Base-by-base conservation (phyloP, 2,329 filamentous ascomycete genomes). In the Neospermospora avenae region DNA sequence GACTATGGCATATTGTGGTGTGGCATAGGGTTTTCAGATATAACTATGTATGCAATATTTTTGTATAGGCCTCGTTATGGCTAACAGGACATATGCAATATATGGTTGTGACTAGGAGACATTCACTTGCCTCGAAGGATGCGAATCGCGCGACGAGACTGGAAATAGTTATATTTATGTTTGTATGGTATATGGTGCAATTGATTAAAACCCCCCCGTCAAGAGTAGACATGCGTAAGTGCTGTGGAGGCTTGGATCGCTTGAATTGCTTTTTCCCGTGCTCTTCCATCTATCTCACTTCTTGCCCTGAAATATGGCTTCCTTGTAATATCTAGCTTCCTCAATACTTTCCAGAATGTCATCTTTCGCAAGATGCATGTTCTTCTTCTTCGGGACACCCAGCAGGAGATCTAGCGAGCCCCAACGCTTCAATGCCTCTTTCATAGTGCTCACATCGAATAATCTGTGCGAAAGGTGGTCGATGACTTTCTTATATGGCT, bases 271-370 rank as follows among this genome's bases (percentile, higher is more conserved):
- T 3, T 14, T 31, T 22, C 28, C n/a, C 10, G n/a, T 14, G 4
- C 28, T 20, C 14, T 13, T 5, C 20, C n/a, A n/a, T 20, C 25
- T 31, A 5, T 16, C 22, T 57, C 34, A 57, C 44, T 57, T 48
- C 55, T 57, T 57, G 25, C 53, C 39, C 22, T 49, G 68, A 73
- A 96, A 96, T 58, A 96, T 82, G 18, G 77, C 78, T 61, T 87
- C 79, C 69, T 84, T 85, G 75, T 96, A 98, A 73, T 89, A 97
- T 69, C 79, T 85, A 57, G 93, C 93, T 78, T 99, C 95, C 58
- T 84, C 87, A 64, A 99, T 97, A 75, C 93, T 98, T 78, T 99
- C 95, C 62, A 97, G 75, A 60, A 99, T 96, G 74, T 99, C 95
- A 58, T 91, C 86, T 68, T 83, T 86, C 0, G 95, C 95, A 74